Base-by-base conservation (phyloP, 192 early-diverging fungal species). In the Allomyces javanicus region DNA sequence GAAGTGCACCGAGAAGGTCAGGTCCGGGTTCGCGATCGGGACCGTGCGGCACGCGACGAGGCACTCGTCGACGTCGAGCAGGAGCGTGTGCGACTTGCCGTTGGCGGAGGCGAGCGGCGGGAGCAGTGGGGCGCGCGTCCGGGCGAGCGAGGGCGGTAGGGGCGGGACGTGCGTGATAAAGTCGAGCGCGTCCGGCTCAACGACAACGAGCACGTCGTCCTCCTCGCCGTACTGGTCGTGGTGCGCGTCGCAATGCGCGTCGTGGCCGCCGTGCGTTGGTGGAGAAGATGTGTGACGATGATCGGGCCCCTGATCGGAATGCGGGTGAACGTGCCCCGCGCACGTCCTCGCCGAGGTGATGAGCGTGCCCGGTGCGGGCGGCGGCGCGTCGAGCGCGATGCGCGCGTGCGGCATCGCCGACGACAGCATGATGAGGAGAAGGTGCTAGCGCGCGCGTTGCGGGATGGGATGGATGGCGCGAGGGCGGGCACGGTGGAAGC, bases 11-110 rank as follows among this genome's bases (percentile, higher is more conserved):
- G 79, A 77, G 33, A 88, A 88, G 17, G 75, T 70, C 26, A 87
- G 65, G 68, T 87, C 84, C 6, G 84, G 70, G 67, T 79, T 78
- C 25, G 82, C 79, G 55, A 79, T 70, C 40, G 67, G 70, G 21
- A 68, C 75, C 25, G 85, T 80, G 19, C 77, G 75, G 58, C 86
- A 88, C 66, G 87, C 85, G 10, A 88, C 85, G 17, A 88, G 73
- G 0, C 85, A 87, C 64, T 88, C 85, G 71, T 86, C 85, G 63
- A 86, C 67, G 64, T 86, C 85, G 66, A 86, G 67, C 0, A 85
- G 82, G 33, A 86, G 73, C 11, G 85, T 86, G 25, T 58, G 50
- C 17, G 50, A 21, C 3, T n/a, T 14, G 12, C 50, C 50, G 17
- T 21, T 40, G 33, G 33, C 33, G 5, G 33, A 5, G 21, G 21